A percentile compares a stretch with the other conserved stretches of the same genome.
phyloP scores from a whole-genome alignment of 495 filamentous ascomycete genomes.

The Hypoxylon subgilvum region DNA sequence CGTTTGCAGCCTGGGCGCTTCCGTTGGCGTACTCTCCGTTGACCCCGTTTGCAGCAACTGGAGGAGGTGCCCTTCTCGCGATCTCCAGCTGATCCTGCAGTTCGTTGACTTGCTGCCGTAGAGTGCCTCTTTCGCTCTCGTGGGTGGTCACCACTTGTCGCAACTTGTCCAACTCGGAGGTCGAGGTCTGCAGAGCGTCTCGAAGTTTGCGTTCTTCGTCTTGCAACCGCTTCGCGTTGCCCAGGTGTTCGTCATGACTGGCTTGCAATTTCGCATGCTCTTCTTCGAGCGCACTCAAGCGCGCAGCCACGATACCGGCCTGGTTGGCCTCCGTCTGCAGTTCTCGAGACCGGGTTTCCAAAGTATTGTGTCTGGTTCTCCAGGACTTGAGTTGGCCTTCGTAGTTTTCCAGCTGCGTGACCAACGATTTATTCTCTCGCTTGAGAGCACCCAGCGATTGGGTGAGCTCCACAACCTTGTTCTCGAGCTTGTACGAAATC shows the following conservation, averaged over 20 bases:
- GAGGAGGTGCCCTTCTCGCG: slow-evolving; percentile 68
- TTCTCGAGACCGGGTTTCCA: slow-evolving; percentile 89
- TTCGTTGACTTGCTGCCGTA: slow-evolving; percentile 85
- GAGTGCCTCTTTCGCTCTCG: slow-evolving; percentile 80
- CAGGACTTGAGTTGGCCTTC: slow-evolving; percentile 93
- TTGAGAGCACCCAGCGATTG: slow-evolving; percentile 91
- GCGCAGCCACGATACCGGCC: slow-evolving; percentile 90
- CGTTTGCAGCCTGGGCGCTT: slow-evolving; percentile 58
- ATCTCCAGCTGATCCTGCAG: slow-evolving; percentile 91
- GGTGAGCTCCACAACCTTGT: slow-evolving; percentile 98
- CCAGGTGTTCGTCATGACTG: slow-evolving; percentile 81
- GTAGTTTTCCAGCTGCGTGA: slow-evolving; percentile 92
- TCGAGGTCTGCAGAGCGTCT: slow-evolving; percentile 76
- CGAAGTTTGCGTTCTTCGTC: slow-evolving; percentile 84
- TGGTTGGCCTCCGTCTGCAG: slow-evolving; percentile 96
- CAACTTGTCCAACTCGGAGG: slow-evolving; percentile 75
- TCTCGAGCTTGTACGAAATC: slow-evolving; percentile 98
- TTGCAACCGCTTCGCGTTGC: slow-evolving; percentile 89
- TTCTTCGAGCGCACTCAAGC: slow-evolving; percentile 83
- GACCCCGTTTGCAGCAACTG: no score
- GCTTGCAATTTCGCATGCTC: slow-evolving; percentile 92
- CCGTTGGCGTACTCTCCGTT: slow-evolving; percentile 80
- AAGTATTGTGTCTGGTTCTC: slow-evolving; percentile 84
- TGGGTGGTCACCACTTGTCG: slow-evolving; percentile 70
- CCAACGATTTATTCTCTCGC: slow-evolving; percentile 85